Base-by-base conservation (phyloP, 805 yeast species). In the Wickerhamomyces hampshirensis region DNA sequence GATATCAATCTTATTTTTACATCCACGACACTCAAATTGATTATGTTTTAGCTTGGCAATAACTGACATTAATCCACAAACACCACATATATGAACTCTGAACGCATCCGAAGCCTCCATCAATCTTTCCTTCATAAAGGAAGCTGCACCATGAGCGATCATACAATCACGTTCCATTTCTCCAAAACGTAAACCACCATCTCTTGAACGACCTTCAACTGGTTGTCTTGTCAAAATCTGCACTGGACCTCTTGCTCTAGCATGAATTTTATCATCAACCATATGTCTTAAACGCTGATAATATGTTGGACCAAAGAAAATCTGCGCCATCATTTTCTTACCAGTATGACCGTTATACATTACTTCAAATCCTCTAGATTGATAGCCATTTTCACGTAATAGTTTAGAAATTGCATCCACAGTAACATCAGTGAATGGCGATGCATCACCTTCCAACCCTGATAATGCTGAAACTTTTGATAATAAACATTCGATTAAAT, bases 141-240 rank as follows among this genome's bases (percentile, higher is more conserved):
- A 94, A 4, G 98, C 97, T 11, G 97, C 98, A 62, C 99, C 99
- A 60, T 93, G 98, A 2, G 99, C 98, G 72, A 93, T 93, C 97
- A 93, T 91, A 83, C 99, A 93, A 74, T 93, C 99, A 71, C 99
- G 86, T 68, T 93, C 99, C 99, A 93, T 93, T 66, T 91, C 98
- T 58, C 98, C 98, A 76, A 91, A 89, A 66, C 98, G 86, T 62
- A 91, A 72, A 53, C 98, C 98, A 77, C 98, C 98, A 65, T 93
- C 98, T 68, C 98, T 80, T 13, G 97, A 88, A 65, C 98, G 81
- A 79, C 98, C 98, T 66, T 91, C 98, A 45, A 89, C 96, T 5
- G 98, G 98, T 65, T 91, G 98, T 68, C 98, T 84, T 4, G 98
- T 91, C 62, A 91, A 71, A 40, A 91, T 94, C 72, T 91, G 98